A percentile compares a stretch with the other conserved stretches of the same genome.
Evolutionary conservation across 2,329 filamentous ascomycete species (phyloP).

Genomic region (Aspergillus brunneoviolaceus): DNA sequence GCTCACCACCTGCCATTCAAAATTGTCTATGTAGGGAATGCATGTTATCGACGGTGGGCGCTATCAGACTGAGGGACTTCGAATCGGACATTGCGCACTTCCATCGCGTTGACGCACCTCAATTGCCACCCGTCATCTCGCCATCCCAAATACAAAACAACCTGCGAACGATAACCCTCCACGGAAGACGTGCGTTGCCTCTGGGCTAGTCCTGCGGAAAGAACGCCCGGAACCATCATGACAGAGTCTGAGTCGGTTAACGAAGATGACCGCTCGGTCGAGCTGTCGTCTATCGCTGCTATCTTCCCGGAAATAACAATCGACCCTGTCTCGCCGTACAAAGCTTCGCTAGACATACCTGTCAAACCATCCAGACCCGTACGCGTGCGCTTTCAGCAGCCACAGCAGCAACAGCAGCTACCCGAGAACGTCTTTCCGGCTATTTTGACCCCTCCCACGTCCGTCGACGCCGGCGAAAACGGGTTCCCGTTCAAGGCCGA

Average conservation of each 20-base stretch:
- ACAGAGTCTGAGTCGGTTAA: conserved; percentile 32
- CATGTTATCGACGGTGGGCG: conserved; percentile 8
- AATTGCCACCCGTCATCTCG: conserved; percentile 15
- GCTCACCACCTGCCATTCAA: neutral
- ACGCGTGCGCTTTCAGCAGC: conserved; percentile 44
- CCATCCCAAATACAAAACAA: neutral
- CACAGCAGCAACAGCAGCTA: conserved; percentile 32
- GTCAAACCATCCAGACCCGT: conserved; percentile 56
- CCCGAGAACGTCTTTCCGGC: conserved; percentile 35
- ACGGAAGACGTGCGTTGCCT: neutral
- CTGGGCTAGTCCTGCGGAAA: neutral
- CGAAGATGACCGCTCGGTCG: conserved; percentile 60
- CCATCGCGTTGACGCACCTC: conserved; percentile 9
- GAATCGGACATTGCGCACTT: conserved; percentile 9
- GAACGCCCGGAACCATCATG: conserved; percentile 27
- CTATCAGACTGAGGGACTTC: conserved; percentile 5
- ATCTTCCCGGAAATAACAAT: conserved; percentile 62
- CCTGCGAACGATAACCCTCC: neutral
- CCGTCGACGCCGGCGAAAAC: conserved; percentile 33
- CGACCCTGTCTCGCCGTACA: conserved; percentile 47
- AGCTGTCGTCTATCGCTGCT: conserved; percentile 59
- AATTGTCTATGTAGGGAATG: neutral
- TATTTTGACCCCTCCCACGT: conserved; percentile 44
- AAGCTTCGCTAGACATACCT: conserved; percentile 55
- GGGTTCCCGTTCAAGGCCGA: conserved; percentile 20